Base-by-base conservation (phyloP, 768 basidiomycete species). In the Ramaria sp. region DNA sequence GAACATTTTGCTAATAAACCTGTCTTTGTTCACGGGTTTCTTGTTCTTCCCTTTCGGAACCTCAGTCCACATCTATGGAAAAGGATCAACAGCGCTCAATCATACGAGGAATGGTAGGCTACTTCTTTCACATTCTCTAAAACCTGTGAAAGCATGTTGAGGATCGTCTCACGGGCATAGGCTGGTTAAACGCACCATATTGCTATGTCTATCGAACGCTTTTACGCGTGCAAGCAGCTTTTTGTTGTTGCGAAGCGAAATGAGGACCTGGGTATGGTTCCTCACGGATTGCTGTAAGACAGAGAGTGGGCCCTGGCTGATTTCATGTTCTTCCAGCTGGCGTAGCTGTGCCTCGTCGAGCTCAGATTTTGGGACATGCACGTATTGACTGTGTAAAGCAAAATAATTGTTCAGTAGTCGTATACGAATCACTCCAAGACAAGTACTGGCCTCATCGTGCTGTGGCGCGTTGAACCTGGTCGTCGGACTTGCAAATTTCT, bases 1-100 rank as follows among this genome's bases (percentile, higher is more conserved):
- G 72, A 95, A 98, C 92, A 99, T 95, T 75, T 98, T 99, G 70
- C 92, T 95, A 70, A 99, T 95, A 75, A 98, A 99, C 49, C 96
- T 81, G 72, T 98, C 96, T 73, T 98, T 98, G 77, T 98, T 98
- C 57, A 98, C 85, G 7, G 96, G 91, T 68, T 97, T 98, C 76
- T 96, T 97, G 68, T 92, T 92, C 75, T 98, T 98, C 41, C 92
- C 93, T 72, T 97, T 98, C 19, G 96, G 96, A 48, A 85, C 71
- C 70, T 99, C 96, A 20, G 94, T 97, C 96, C 96, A 98, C 95
- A 98, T 98, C 92, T 99, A 60, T 34, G 59, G 51, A 61, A 20
- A 24, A 31, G 24, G 45, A 60, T 61, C 30, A 61, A 30, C 1
- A 48, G 1, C 37, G 3, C 20, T 30, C 31, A 9, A 11, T 37